These are phyloP conservation scores for Alternaria triticimaculans DNA, from an alignment of 2,329 filamentous ascomycete species.

Conservation along the genomic window DNA sequence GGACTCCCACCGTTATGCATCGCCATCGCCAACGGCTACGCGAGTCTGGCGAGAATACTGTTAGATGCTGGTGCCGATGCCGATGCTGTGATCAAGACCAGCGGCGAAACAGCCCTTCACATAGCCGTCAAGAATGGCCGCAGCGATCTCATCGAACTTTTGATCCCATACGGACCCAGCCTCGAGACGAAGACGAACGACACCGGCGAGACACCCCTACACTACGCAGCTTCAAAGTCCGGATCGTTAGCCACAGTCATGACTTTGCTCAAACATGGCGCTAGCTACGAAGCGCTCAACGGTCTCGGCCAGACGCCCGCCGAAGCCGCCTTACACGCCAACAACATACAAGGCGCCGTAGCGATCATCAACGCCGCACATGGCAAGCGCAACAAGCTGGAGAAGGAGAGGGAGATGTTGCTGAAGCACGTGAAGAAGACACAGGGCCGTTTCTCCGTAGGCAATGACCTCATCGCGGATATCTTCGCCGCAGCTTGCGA, in stretches of 20 bases:
- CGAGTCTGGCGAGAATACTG: slow-evolving; percentile 32
- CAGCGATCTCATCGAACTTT: slow-evolving; percentile 33
- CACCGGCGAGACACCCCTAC: slow-evolving; percentile 40
- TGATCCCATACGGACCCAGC: slow-evolving; percentile 31
- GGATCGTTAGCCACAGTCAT: slow-evolving; percentile 31
- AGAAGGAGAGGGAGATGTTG: slow-evolving; percentile 43
- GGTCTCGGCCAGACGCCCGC: slow-evolving; percentile 32
- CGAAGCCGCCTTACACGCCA: slow-evolving; percentile 32
- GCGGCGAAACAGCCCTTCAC: slow-evolving; percentile 42
- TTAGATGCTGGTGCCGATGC: slow-evolving; percentile 37
- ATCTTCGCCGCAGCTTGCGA: slow-evolving; percentile 43
- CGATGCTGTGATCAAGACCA: slow-evolving; percentile 24
- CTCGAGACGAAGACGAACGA: slow-evolving; percentile 28
- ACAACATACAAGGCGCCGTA: slow-evolving; percentile 39
- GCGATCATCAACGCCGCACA: slow-evolving; percentile 41
- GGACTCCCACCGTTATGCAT: slow-evolving; percentile 38
- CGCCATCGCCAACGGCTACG: slow-evolving; percentile 35
- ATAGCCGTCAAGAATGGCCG: slow-evolving; percentile 37
- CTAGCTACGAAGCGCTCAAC: slow-evolving; percentile 33
- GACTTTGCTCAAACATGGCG: slow-evolving; percentile 35
- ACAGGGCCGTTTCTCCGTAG: slow-evolving; percentile 34
- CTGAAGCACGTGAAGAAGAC: slow-evolving; percentile 39
- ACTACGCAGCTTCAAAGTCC: slow-evolving; percentile 40
- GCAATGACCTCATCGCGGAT: slow-evolving; percentile 42
- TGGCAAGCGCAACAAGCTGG: slow-evolving; percentile 30